phyloP scores from a whole-genome alignment of 2,329 filamentous ascomycete genomes.

The Lasiodiplodia sp. region DNA sequence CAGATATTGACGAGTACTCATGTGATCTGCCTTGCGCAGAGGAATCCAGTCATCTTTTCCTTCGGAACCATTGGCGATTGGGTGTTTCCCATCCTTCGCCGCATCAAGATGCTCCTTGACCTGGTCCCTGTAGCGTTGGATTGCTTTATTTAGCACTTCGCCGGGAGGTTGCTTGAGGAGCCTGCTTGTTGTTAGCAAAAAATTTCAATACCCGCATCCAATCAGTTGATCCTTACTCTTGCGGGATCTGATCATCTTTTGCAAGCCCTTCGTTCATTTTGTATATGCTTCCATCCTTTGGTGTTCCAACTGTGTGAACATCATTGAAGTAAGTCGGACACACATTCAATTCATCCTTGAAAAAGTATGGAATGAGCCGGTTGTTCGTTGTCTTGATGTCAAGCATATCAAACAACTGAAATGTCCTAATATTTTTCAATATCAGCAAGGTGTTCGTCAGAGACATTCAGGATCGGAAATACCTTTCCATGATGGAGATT shows the following conservation, averaged over 20 bases:
- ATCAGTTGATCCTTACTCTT: background rate
- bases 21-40: conserved; percentile 8
- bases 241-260: background rate
- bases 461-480: background rate
- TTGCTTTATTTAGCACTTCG: background rate
- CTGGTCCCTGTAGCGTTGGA: background rate
- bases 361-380: background rate
- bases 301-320: background rate
- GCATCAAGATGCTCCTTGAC: background rate
- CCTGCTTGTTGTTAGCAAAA: background rate
- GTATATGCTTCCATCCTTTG: background rate
- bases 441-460: background rate
- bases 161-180: background rate
- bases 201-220: background rate
- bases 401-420: background rate
- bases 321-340: background rate
- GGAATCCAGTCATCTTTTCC: background rate
- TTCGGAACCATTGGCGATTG: background rate
- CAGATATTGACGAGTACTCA: conserved; percentile 25
- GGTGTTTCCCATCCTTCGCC: background rate
- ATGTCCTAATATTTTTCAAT: background rate
- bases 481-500: conserved; percentile 40
- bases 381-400: background rate
- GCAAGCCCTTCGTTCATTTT: background rate
- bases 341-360: background rate